Evolutionary conservation across 2,329 filamentous ascomycete species (phyloP), one percentile per base, ranked within the genome.

Genomic region (Talaromyces sp.): DNA sequence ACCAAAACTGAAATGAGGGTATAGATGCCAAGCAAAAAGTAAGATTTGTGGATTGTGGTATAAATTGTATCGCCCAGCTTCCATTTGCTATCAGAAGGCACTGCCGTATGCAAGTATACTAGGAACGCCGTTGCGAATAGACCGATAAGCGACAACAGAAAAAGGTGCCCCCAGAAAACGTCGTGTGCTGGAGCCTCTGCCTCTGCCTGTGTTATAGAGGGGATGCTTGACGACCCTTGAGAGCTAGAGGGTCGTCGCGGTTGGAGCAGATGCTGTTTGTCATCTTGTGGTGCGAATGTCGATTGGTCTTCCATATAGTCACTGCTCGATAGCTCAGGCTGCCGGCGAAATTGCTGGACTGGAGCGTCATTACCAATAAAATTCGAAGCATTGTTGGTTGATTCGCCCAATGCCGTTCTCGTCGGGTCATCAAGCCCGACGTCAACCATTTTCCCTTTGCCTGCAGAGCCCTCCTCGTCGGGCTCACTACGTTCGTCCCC

Each of bases 31-130:
- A 99, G 86, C 66, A 98, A 88, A 71, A 95, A 89, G 70, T 96
- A 95, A 0, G 93, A 97, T 57, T 88, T 87, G 68, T 90, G 89
- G 40, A 99, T 79, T 4, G 91, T 92, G 14, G 90, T 92, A 75
- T 99, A 99, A 62, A 99, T 92, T 1, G 94, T 97, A 75, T 99
- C 95, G 14, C 93, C 94, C 61, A 96, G 85, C 63, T 68, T 73
- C 0, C 89, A 89, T 63, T 84, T 84, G 71, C 90, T 90, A 60
- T 82, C 82, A 59, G 79, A 80, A 5, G 90, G 89, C 0, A 88
- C 80, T 18, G 90, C 87, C 1, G 94, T 98, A 72, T 98, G 92
- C 47, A 99, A 83, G 81, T 90, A 96, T 28, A 96, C 89, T 14
- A 99, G 83, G 65, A 96, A 87, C 69, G 92, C 96, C 0, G 92